Evolutionary conservation across 2,329 filamentous ascomycete species (phyloP).

Genomic region (Ascochyta viciae-villosae): DNA sequence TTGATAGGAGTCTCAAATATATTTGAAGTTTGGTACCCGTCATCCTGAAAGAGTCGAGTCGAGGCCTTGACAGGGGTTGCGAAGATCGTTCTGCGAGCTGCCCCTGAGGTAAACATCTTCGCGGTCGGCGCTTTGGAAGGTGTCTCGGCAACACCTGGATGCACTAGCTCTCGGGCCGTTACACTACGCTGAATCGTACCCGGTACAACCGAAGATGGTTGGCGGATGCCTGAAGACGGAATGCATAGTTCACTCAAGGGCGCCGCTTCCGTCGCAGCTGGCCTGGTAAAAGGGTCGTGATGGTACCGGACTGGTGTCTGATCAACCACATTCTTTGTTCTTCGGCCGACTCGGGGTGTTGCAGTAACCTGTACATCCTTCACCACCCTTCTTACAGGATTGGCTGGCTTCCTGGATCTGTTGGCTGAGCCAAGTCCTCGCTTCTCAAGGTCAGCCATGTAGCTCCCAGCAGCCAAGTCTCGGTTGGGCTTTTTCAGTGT

Average conservation of each 20-base stretch:
- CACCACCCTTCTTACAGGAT: constrained; percentile 35
- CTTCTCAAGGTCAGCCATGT: constrained; percentile 72
- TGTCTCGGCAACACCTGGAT: constrained; percentile 50
- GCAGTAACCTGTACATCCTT: constrained; percentile 52
- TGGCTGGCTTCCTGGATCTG: constrained; percentile 39
- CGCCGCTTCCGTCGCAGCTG: constrained; percentile 24
- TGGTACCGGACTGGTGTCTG: constrained; percentile 40
- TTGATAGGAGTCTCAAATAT: constrained; percentile 38
- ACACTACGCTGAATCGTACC: constrained; percentile 38
- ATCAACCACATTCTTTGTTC: constrained; percentile 41
- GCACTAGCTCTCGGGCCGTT: constrained; percentile 38
- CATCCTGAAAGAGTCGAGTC: constrained; percentile 9
- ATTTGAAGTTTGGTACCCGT: constrained; percentile 9
- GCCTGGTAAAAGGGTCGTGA: constrained; percentile 32
- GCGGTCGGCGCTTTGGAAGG: constrained; percentile 50
- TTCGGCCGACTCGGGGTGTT: constrained; percentile 50
- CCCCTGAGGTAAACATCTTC: constrained; percentile 37
- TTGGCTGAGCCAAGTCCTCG: constrained; percentile 48
- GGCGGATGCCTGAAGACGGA: constrained; percentile 51
- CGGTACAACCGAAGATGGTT: constrained; percentile 32
- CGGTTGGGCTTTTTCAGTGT: constrained; percentile 79
- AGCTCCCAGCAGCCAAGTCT: constrained; percentile 69
- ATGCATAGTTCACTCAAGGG: constrained; percentile 46
- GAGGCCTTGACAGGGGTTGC: constrained; percentile 41
- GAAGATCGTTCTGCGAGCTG: constrained; percentile 39